Evolutionary conservation across 2,329 filamentous ascomycete species (phyloP), one percentile per base, ranked within the genome.

Genomic region (Ophiocordyceps polyrhachis-furcata): DNA sequence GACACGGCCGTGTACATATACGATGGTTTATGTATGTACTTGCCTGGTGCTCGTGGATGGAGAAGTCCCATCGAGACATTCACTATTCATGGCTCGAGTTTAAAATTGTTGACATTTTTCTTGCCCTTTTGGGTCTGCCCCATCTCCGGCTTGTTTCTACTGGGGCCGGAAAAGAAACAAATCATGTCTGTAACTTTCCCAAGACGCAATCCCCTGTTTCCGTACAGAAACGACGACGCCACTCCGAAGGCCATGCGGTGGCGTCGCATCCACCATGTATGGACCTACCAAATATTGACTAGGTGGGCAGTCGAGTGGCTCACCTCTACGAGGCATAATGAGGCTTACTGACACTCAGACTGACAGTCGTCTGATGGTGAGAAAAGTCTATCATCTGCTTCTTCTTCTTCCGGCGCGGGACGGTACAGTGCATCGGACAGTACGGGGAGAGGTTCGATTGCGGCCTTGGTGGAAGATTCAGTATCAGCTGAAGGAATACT

Each of bases 221-320:
- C 31, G 31, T 32, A 32, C 11, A 19, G 35, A 38, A 38, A 38
- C 17, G 35, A 38, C 11, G 11, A 38, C 35, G 35, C 35, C 35
- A 38, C 35, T 38, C 35, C 35, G 35, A 42, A 32, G 13, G 44
- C 44, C 41, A 45, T 43, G 44, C 44, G 41, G 40, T 43, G 41
- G 44, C 44, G 41, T 43, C 41, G 41, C 23, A 38, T 19, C 28
- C 25, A 15, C 15, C 17, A 19, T 12, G n/a, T 38, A 38, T 17
- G n/a, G n/a, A 38, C 35, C 35, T 38, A 19, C 35, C 35, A 19
- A 20, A 38, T 38, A 1, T 11, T 38, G 35, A 8, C 35, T 38
- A 38, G n/a, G n/a, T n/a, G n/a, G n/a, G n/a, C n/a, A n/a, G 35
- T 5, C 11, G 6, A 14, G 4, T 11, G n/a, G 17, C 35, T 28